Evolutionary conservation across 2,329 filamentous ascomycete species (phyloP), one percentile per base, ranked within the genome.

Genomic region (Talaromyces sp.): DNA sequence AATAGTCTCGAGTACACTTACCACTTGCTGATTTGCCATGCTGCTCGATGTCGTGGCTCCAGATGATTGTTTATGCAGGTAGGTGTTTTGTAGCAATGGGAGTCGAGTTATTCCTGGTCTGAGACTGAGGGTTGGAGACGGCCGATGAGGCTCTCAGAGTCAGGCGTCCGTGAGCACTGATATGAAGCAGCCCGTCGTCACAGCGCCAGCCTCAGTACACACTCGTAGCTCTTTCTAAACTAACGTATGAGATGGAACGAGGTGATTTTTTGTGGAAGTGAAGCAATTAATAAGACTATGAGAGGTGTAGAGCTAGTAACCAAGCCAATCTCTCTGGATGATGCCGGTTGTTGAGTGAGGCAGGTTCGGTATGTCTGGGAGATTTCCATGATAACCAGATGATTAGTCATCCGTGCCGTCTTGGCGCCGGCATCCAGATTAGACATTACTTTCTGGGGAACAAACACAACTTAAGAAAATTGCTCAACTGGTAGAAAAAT

Each of bases 21-120:
- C 80, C 76, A 82, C 80, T 71, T 78, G 76, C 73, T 78, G 75
- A 72, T 82, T 82, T 63, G 80, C 81, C 80, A 82, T 82, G 71
- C 69, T 69, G 68, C 64, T 61, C 50, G 45, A 39, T 43, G 59
- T 35, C 22, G 27, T 11, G 19, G 22, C 24, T 37, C 19, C 33
- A 16, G 13, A 24, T 7, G 33, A 24, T 35, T 27, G 2, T 31
- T 39, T 56, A 24, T 37, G 10, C 16, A 24, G 52, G 33, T 37
- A 39, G 31, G 33, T 24, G 0, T 56, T 1, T 37, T 54, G 50
- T 54, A 35, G 13, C 16, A 54, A 31, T 2, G 47, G 16, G 41
- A 22, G 4, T 35, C 10, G 43, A 8, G 22, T 54, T 27, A 9
- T 43, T n/a, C 27, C 27, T 16, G 60, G 35, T 31, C 24, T 11